Percentiles rank a stretch among this genome's conserved stretches.
Evolutionary conservation across 164 flowering plant genomes (phyloP).

Genomic region (Akebia trifoliata): DNA sequence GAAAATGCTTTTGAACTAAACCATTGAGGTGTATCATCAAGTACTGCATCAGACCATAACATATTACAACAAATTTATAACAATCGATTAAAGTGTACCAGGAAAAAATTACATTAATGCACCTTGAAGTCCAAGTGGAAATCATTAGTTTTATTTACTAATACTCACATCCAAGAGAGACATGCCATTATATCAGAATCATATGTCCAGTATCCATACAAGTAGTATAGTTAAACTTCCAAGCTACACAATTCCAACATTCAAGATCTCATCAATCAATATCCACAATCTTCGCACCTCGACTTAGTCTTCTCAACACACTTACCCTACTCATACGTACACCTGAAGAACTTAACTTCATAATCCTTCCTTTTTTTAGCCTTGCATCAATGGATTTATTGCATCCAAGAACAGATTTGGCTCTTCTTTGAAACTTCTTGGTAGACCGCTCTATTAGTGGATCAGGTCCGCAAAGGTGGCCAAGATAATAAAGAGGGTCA

Average conservation of each 20-base stretch:
- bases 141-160: no score
- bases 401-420: slow-evolving; percentile 13
- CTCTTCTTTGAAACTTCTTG: slow-evolving; percentile 20
- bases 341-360: slow-evolving; percentile 20
- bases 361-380: slow-evolving; percentile 18
- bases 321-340: slow-evolving; percentile 34
- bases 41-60: no score
- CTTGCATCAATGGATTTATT: slow-evolving; percentile 5
- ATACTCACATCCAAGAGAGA: no score
- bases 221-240: neutral
- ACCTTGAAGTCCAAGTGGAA: no score
- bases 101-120: no score
- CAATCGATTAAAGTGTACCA: no score
- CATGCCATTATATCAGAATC: neutral
- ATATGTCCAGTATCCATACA: neutral
- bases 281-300: slow-evolving; percentile 53
- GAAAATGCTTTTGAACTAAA: no score
- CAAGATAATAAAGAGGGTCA: slow-evolving; percentile 61
- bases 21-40: no score
- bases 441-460: slow-evolving; percentile 19
- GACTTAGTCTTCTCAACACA: slow-evolving; percentile 36
- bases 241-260: slow-evolving; percentile 1
- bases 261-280: slow-evolving; percentile 17
- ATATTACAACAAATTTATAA: no score
- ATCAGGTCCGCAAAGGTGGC: slow-evolving; percentile 36